Conservation (phyloP, 2,329 filamentous ascomycete genomes). For the Clonostachys rhizophaga region DNA sequence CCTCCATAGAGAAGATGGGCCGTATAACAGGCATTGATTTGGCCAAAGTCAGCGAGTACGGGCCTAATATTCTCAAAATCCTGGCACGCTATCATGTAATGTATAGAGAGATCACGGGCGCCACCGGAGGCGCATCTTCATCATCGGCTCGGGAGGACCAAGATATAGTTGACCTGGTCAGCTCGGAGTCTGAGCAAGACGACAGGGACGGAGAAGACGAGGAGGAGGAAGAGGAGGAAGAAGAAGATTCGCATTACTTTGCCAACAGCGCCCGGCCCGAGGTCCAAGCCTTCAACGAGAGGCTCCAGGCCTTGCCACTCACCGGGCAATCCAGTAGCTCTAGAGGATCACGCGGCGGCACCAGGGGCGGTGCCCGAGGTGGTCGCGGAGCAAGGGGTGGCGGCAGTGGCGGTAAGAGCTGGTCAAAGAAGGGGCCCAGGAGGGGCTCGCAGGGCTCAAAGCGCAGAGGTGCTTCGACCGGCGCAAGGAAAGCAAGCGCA, state of each 20-base stretch:
- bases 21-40: slow-evolving; percentile 57
- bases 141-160: slow-evolving; percentile 7
- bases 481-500: slow-evolving; percentile 19
- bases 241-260: slow-evolving; percentile 44
- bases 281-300: slow-evolving; percentile 25
- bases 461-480: slow-evolving; percentile 1
- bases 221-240: slow-evolving; percentile 12
- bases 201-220: slow-evolving; percentile 29
- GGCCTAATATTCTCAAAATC: slow-evolving; percentile 54
- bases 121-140: slow-evolving; percentile 4
- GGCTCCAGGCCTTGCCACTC: slow-evolving; percentile 15
- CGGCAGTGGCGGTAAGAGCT: slow-evolving; percentile 19
- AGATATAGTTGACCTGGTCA: slow-evolving; percentile 52
- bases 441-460: slow-evolving; percentile 20
- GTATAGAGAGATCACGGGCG: slow-evolving; percentile 47
- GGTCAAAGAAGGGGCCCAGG: slow-evolving; percentile 17
- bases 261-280: slow-evolving; percentile 12
- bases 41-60: slow-evolving; percentile 58
- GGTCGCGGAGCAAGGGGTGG: slow-evolving; percentile 5
- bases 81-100: slow-evolving; percentile 40
- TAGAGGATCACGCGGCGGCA: not conserved
- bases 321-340: not conserved
- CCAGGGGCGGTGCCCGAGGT: slow-evolving; percentile 1
- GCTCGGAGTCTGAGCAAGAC: slow-evolving; percentile 32
- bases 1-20: slow-evolving; percentile 55